Percentiles rank a stretch among this genome's conserved stretches.
These are phyloP conservation scores for Rhododendron williamsianum DNA, from an alignment of 148 eudicot species.

Conservation along the genomic window DNA sequence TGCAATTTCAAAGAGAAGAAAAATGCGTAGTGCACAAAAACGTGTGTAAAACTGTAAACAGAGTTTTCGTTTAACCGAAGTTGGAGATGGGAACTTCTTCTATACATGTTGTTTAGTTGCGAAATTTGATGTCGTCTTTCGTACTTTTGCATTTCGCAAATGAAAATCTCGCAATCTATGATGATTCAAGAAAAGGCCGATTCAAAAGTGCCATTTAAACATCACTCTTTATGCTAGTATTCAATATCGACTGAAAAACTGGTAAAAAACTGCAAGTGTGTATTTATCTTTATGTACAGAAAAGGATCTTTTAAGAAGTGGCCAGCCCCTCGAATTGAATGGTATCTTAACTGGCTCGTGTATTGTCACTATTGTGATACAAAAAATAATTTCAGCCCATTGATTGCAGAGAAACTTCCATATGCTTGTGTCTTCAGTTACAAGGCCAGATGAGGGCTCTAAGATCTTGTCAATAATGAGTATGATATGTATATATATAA, in stretches of 20 bases:
- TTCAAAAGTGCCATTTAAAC: background rate
- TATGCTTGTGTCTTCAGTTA: constrained; percentile 2
- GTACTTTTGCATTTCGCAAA: background rate
- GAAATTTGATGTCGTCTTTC: background rate
- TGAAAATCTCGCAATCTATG: background rate
- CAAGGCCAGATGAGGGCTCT: background rate
- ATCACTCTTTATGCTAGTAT: background rate
- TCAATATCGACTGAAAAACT: background rate
- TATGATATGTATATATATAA: background rate
- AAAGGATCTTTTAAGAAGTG: background rate
- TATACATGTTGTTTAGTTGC: background rate
- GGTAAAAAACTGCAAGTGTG: background rate
- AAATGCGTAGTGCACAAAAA: background rate
- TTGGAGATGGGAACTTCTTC: background rate
- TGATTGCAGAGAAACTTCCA: constrained; percentile 6
- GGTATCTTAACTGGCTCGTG: background rate
- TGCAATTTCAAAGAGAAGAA: too few species aligned
- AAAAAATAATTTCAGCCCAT: background rate
- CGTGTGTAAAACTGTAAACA: background rate
- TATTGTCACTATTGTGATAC: background rate
- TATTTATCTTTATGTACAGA: too few species aligned
- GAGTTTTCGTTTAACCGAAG: background rate
- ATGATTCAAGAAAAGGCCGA: background rate
- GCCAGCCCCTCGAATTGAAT: background rate
- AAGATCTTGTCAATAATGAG: background rate